phyloP scores from a whole-genome alignment of 768 basidiomycete genomes.

The Tylopilus rubrobrunneus region DNA sequence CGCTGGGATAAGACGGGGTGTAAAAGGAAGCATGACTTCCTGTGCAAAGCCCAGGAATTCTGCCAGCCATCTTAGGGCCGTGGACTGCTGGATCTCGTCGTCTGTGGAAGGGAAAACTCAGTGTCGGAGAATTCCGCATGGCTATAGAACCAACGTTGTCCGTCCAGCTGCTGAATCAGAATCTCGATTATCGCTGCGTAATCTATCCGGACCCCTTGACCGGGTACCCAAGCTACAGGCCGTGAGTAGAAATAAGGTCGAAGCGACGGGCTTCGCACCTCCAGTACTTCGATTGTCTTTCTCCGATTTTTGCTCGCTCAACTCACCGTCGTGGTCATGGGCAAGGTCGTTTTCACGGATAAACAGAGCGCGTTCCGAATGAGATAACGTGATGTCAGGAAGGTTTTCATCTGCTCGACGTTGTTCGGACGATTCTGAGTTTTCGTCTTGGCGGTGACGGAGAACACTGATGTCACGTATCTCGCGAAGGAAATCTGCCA shows the following conservation, averaged over 20 bases:
- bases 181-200: constrained; percentile 93
- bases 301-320: constrained; percentile 40
- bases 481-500: constrained; percentile 88
- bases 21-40: constrained; percentile 92
- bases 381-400: constrained; percentile 56
- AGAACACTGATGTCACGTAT: constrained; percentile 82
- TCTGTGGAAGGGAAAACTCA: constrained; percentile 37
- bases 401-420: constrained; percentile 49
- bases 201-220: constrained; percentile 90
- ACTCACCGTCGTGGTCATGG: constrained; percentile 39
- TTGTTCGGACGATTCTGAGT: constrained; percentile 37
- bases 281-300: constrained; percentile 60
- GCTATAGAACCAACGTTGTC: constrained; percentile 59
- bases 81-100: constrained; percentile 92
- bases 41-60: constrained; percentile 85
- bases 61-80: constrained; percentile 89
- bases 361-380: constrained; percentile 55
- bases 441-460: constrained; percentile 60
- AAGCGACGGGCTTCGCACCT: constrained; percentile 37
- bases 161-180: constrained; percentile 79
- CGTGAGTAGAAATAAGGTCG: constrained; percentile 4
- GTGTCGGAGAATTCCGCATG: constrained; percentile 1
- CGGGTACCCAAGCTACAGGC: constrained; percentile 76
- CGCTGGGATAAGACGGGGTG: constrained; percentile 87
- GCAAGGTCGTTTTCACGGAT: constrained; percentile 44